Conservation (phyloP, 768 basidiomycete species). For the Rhizopogon rudus region DNA sequence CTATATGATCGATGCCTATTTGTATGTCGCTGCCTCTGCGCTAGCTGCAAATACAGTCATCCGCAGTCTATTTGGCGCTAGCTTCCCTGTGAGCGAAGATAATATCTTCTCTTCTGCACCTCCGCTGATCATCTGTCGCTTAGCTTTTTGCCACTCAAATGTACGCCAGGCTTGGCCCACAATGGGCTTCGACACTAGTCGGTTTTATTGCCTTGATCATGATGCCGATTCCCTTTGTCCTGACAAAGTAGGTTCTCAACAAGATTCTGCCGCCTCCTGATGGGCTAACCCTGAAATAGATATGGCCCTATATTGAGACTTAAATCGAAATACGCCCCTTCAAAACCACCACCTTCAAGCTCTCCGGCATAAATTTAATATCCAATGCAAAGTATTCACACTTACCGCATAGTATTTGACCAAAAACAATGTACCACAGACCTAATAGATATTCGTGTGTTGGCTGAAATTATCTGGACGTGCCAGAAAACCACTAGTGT, state of each 20-base stretch:
- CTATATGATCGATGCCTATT: conserved; percentile 60
- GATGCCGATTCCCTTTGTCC: conserved; percentile 48
- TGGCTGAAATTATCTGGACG: too few relatives aligned
- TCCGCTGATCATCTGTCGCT: conserved; percentile 1
- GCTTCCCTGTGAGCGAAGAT: conserved; percentile 31
- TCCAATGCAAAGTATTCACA: not conserved
- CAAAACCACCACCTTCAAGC: conserved; percentile 5
- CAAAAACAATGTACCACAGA: not conserved
- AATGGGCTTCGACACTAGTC: conserved; percentile 56
- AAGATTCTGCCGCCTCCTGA: not conserved
- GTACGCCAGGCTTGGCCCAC: conserved; percentile 43
- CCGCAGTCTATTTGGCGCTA: conserved; percentile 49
- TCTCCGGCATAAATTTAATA: conserved; percentile 4
- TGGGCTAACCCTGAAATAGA: not conserved
- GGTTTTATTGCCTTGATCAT: conserved; percentile 46
- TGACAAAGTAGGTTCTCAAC: conserved; percentile 20
- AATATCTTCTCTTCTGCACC: not conserved
- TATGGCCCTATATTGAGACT: conserved; percentile 39
- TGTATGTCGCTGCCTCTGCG: conserved; percentile 50
- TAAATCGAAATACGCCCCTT: conserved; percentile 39
- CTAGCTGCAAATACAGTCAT: conserved; percentile 49
- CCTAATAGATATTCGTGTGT: not conserved
- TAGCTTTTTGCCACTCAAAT: conserved; percentile 51
- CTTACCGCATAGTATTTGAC: not conserved
- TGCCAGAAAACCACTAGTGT: too few relatives aligned